Conservation (phyloP, 2,329 filamentous ascomycete genomes). For the Chaetomium sp. region DNA sequence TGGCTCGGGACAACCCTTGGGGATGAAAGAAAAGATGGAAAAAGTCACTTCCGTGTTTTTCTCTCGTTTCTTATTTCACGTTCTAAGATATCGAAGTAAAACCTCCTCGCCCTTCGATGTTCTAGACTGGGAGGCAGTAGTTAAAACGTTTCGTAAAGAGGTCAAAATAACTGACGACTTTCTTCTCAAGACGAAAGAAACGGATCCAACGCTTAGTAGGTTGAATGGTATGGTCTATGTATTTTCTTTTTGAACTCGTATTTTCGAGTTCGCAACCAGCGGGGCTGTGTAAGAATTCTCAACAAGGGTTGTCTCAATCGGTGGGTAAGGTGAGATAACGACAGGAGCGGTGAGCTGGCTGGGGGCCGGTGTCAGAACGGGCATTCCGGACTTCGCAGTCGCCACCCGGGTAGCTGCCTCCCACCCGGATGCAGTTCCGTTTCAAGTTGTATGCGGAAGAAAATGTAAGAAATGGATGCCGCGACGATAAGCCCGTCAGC, state of each 20-base stretch:
- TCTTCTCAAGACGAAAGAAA: background rate
- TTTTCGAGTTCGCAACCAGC: background rate
- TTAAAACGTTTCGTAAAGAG: background rate
- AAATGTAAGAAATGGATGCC: background rate
- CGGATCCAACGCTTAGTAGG: background rate
- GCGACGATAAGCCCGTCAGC: background rate
- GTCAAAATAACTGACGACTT: background rate
- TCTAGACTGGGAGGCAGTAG: background rate
- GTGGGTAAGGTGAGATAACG: slow-evolving; percentile 10
- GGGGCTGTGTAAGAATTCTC: background rate
- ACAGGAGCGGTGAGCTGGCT: slow-evolving; percentile 4
- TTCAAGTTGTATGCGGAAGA: background rate
- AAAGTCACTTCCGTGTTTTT: too few species aligned
- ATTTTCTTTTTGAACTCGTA: background rate
- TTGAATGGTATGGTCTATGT: background rate
- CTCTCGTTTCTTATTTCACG: background rate
- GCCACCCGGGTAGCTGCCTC: background rate
- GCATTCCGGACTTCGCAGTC: slow-evolving; percentile 5
- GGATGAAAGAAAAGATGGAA: background rate
- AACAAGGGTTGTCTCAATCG: background rate
- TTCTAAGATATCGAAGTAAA: background rate
- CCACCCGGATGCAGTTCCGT: background rate
- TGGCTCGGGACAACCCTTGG: background rate
- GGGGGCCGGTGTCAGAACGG: slow-evolving; percentile 11
- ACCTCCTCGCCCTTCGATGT: background rate